Conservation (phyloP, 495 filamentous ascomycete genomes). For the Endocarpon pusillum region DNA sequence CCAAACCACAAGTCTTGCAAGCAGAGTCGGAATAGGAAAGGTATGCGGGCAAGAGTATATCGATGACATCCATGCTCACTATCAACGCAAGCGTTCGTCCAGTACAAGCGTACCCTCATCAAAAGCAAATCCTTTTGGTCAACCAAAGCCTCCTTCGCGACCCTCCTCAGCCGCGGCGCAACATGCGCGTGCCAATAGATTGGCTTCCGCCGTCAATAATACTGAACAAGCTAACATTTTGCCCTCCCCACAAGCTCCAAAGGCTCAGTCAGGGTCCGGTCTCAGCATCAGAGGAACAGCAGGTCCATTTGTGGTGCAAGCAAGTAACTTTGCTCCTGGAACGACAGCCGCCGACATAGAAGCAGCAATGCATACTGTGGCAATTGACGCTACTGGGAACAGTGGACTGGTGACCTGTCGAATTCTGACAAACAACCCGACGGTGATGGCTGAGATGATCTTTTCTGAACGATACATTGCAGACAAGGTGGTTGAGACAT, state of each 20-base stretch:
- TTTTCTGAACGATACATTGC: not conserved
- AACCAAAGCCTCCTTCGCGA: not conserved
- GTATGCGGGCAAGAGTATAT: not conserved
- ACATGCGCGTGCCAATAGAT: not conserved
- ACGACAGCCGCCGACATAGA: slow-evolving; percentile 1
- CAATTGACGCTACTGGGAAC: not conserved
- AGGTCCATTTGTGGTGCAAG: slow-evolving; percentile 1
- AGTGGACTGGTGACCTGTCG: not conserved
- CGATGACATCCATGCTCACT: no score
- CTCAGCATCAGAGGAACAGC: not conserved
- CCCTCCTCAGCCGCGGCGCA: not conserved
- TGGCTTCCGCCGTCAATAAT: not conserved
- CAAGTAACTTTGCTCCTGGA: not conserved
- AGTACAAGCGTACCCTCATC: no score
- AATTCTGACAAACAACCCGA: not conserved
- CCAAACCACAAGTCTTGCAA: not conserved
- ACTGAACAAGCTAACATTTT: not conserved
- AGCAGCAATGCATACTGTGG: no score
- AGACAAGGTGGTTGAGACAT: not conserved
- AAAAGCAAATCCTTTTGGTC: no score
- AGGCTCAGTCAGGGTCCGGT: not conserved
- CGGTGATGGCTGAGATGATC: slow-evolving; percentile 1
- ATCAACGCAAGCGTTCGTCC: no score
- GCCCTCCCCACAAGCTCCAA: not conserved
- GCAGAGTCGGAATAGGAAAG: not conserved